Conservation (phyloP, 805 yeast species). For the Maudiozyma saulgeensis region DNA sequence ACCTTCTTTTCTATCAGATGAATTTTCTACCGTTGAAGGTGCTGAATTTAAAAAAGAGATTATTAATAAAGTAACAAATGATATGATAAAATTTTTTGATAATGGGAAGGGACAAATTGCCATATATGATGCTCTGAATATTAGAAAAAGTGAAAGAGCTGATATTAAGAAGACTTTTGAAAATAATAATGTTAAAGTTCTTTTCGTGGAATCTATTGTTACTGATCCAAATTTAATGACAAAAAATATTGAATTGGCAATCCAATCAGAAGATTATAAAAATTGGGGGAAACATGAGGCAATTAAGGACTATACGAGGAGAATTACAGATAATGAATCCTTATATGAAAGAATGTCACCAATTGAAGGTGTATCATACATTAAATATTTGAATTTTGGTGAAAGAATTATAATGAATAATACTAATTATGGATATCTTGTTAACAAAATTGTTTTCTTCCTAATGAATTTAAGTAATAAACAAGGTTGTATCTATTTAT, state of each 20-base stretch:
- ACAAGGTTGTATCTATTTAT: slow-evolving; percentile 85
- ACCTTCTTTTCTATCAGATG: slow-evolving; percentile 57
- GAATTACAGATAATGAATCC: slow-evolving; percentile 59
- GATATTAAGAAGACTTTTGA: slow-evolving; percentile 47
- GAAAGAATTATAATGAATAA: slow-evolving; percentile 73
- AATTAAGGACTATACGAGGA: slow-evolving; percentile 60
- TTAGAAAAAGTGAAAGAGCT: slow-evolving; percentile 56
- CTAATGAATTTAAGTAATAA: slow-evolving; percentile 85
- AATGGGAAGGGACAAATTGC: slow-evolving; percentile 87
- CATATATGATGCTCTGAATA: slow-evolving; percentile 91
- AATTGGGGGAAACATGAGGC: slow-evolving; percentile 72
- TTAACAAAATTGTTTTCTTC: slow-evolving; percentile 84
- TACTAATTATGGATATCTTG: slow-evolving; percentile 76
- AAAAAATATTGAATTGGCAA: slow-evolving; percentile 75
- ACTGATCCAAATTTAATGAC: slow-evolving; percentile 61
- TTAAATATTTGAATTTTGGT: slow-evolving; percentile 86
- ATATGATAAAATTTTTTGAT: slow-evolving; percentile 60
- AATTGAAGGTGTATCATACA: slow-evolving; percentile 53
- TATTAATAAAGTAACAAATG: slow-evolving; percentile 54
- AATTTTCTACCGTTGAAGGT: slow-evolving; percentile 40
- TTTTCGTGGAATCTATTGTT: slow-evolving; percentile 82
- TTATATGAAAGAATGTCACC: slow-evolving; percentile 61
- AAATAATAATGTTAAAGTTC: slow-evolving; percentile 54
- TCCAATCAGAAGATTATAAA: slow-evolving; percentile 76
- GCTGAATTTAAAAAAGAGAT: slow-evolving; percentile 47